Evolutionary conservation across 31 red algal genomes (phyloP).

Genomic region (Asparagopsis taxiformis): DNA sequence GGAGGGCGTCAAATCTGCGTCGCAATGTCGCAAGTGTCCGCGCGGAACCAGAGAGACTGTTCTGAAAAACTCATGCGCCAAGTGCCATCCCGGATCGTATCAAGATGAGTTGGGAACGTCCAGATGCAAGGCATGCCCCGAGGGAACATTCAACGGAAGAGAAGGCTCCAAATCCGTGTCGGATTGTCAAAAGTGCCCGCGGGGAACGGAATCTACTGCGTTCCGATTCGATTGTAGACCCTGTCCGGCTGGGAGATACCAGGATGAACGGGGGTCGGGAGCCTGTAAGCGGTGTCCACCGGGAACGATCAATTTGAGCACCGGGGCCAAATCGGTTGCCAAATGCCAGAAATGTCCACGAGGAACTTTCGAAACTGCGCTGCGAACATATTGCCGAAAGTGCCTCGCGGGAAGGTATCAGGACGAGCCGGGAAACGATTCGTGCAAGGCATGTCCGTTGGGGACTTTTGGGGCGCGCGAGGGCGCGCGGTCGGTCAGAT

Average conservation of each 20-base stretch:
- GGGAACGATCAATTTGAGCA: constrained; percentile 5
- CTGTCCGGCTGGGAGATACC: background rate
- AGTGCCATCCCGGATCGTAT: constrained; percentile 24
- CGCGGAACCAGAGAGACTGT: constrained; percentile 9
- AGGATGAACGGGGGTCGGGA: background rate
- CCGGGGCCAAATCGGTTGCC: background rate
- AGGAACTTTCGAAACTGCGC: constrained; percentile 7
- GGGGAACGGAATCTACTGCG: background rate
- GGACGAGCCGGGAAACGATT: background rate
- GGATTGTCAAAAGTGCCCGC: background rate
- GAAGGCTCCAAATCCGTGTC: background rate
- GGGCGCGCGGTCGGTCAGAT: background rate
- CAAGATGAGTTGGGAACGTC: background rate
- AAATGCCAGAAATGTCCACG: constrained; percentile 23
- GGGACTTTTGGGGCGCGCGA: constrained; percentile 6
- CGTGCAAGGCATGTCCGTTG: constrained; percentile 17
- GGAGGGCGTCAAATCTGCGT: constrained; percentile 7
- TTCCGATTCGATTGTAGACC: background rate
- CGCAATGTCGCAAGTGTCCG: constrained; percentile 23
- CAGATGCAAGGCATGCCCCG: constrained; percentile 34
- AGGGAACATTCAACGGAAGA: constrained; percentile 16
- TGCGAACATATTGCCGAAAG: background rate
- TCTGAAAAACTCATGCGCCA: constrained; percentile 4
- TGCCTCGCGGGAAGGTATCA: constrained; percentile 16
- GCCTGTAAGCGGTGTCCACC: constrained; percentile 21